Conservation (phyloP, 176 grass and related monocot genomes). For the Lolium perenne region DNA sequence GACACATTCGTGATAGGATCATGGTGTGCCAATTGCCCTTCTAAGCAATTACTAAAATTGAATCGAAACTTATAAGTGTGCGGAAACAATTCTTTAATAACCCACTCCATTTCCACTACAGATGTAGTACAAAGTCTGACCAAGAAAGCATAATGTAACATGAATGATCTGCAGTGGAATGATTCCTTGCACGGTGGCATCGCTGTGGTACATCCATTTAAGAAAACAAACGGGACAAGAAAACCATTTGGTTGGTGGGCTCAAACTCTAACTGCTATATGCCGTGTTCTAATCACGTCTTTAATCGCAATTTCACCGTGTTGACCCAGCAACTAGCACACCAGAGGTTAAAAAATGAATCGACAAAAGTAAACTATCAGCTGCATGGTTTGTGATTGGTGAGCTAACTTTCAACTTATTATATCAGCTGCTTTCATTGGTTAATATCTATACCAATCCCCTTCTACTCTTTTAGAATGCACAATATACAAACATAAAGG, state of each 20-base stretch:
- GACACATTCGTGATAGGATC: neutral
- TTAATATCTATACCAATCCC: neutral
- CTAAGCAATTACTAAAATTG: neutral
- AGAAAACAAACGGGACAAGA: neutral
- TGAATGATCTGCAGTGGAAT: neutral
- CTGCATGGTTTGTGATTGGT: neutral
- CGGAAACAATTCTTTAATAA: neutral
- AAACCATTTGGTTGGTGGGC: constrained; percentile 36
- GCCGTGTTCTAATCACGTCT: neutral
- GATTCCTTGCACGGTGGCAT: constrained; percentile 34
- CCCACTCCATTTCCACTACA: neutral
- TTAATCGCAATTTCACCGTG: neutral
- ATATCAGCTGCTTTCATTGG: neutral
- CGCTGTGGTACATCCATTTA: neutral
- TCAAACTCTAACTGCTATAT: constrained; percentile 1
- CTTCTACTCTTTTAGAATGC: too few species aligned
- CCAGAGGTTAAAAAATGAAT: neutral
- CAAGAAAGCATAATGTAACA: neutral
- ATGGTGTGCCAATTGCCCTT: neutral
- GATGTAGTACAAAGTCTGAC: constrained; percentile 5
- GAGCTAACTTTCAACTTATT: neutral
- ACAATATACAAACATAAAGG: too few species aligned
- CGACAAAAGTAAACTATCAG: neutral
- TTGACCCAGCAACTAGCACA: constrained; percentile 47
- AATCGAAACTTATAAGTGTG: too few species aligned